Base-by-base conservation (phyloP, 2,329 filamentous ascomycete species). In the Phoma sp. region DNA sequence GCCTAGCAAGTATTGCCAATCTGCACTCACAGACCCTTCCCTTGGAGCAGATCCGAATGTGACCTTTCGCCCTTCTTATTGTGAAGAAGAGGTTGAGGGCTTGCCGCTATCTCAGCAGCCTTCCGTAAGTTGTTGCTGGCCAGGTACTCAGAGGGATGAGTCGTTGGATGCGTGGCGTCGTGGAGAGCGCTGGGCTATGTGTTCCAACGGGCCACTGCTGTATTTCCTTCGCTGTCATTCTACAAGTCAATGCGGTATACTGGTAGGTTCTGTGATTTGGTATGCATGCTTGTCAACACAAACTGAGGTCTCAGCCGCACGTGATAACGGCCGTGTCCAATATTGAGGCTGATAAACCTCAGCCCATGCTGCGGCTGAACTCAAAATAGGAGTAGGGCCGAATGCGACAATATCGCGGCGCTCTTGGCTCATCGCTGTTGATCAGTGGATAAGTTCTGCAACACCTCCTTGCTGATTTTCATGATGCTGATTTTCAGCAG, bases 331-430 rank as follows among this genome's bases (percentile, higher is more conserved):
- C 32, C 19, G 17, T 38, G 19, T 13, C 36, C 21, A 43, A 31
- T 21, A 31, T 32, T 25, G 35, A 45, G 45, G 40, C 45, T 33
- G 49, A 35, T 4, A 25, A 38, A 31, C 10, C 39, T 54, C 51
- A 50, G 39, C 35, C 41, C 35, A 44, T 46, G 41, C 46, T 31
- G 38, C 52, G 52, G 52, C 52, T 55, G 52, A 55, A 55, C 45
- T 38, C 31, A 31, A 43, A 44, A 46, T 25, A 15, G 15, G 17
- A 35, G 33, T 43, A 55, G 52, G 52, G 22, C 52, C 41, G 46
- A 55, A 10, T 32, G 10, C 13, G 35, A 47, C 22, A 21, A 31
- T 31, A 27, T 36, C 17, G 19, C 27, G 29, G 24, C 38, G 37
- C 36, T 33, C 36, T 22, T 24, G 29, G 22, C 39, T 27, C 31